Percentiles rank a stretch among this genome's conserved stretches.
Conservation (phyloP, 345 rosid species). For the Balakata baccata region DNA sequence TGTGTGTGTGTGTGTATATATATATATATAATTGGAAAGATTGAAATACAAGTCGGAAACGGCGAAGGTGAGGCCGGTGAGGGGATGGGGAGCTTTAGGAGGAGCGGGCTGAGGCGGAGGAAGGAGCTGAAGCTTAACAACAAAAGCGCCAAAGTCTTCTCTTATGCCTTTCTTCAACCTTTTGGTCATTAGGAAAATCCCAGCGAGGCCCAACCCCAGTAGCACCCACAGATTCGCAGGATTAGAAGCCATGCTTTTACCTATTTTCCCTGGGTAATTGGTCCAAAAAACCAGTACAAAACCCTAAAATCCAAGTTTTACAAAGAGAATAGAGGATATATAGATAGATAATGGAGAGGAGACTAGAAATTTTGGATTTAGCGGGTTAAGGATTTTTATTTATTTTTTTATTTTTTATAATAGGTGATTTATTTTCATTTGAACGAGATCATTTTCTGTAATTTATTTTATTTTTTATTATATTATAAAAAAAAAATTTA, state of each 20-base stretch:
- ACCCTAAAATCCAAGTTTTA: conserved; percentile 9
- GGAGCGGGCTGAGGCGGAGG: conserved; percentile 99
- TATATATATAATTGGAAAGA: neutral
- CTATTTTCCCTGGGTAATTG: neutral
- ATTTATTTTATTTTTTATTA: too few species aligned
- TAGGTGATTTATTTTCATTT: too few species aligned
- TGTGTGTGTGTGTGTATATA: neutral
- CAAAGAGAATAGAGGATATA: neutral
- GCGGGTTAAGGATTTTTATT: too few species aligned
- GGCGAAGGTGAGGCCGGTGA: conserved; percentile 76
- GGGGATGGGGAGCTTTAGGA: conserved; percentile 97
- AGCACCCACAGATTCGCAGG: conserved; percentile 81
- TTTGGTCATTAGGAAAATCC: conserved; percentile 57
- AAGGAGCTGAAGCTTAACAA: conserved; percentile 65
- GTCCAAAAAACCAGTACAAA: neutral
- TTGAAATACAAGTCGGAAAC: conserved; percentile 69
- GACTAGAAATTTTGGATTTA: neutral
- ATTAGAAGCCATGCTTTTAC: conserved; percentile 47
- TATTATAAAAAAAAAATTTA: too few species aligned
- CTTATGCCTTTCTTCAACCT: conserved; percentile 60
- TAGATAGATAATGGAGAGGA: neutral
- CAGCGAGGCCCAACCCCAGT: conserved; percentile 80
- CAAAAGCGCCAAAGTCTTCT: conserved; percentile 88
- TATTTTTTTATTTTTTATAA: too few species aligned
- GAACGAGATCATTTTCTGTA: too few species aligned